Conservation (phyloP, 345 rosid species). For the Brassica incana region DNA sequence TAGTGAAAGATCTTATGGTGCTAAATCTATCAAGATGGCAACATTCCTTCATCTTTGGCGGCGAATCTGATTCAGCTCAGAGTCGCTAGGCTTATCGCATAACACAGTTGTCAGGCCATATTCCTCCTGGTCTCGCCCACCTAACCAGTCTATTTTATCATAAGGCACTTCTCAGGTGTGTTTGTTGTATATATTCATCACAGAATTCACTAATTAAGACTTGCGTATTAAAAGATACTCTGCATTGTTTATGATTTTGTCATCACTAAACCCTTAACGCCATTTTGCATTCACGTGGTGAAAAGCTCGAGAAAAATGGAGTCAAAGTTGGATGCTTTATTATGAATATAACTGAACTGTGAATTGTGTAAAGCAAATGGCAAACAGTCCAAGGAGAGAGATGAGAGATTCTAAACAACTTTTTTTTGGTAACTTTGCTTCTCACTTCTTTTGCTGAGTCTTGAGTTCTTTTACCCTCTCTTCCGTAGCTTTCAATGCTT, state of each 20-base stretch:
- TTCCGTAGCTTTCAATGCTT: slow-evolving; percentile 76
- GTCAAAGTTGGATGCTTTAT: background rate
- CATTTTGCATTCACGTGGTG: background rate
- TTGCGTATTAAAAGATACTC: background rate
- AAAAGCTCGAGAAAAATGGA: background rate
- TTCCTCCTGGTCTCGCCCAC: no score
- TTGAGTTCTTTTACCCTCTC: slow-evolving; percentile 87
- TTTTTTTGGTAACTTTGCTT: background rate
- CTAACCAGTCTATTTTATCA: background rate
- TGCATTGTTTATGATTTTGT: background rate
- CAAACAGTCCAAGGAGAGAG: slow-evolving; percentile 15
- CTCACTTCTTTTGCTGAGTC: slow-evolving; percentile 51
- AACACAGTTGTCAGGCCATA: background rate
- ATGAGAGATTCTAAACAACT: background rate
- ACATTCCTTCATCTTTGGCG: background rate
- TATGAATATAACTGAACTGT: slow-evolving; percentile 11
- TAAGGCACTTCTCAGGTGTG: background rate
- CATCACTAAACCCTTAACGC: background rate
- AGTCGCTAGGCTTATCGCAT: background rate
- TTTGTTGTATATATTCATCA: background rate
- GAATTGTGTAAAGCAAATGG: background rate
- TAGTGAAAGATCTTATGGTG: background rate
- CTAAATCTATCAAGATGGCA: background rate
- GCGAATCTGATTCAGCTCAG: background rate
- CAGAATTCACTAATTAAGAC: background rate